These are phyloP conservation scores for Leccinum disarticulatum DNA, from an alignment of 768 basidiomycete species.

Conservation along the genomic window DNA sequence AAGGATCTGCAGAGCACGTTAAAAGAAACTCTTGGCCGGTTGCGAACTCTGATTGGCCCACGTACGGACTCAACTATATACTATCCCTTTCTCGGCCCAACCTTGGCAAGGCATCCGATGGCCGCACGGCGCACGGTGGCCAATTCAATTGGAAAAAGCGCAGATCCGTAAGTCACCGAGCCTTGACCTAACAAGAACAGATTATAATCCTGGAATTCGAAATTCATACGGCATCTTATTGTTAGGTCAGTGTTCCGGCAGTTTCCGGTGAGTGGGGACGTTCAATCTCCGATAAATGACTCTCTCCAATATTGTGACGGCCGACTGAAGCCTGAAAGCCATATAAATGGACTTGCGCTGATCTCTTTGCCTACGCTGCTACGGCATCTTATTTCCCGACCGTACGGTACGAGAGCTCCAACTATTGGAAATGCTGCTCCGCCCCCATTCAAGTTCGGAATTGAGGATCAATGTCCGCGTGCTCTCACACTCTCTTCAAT, in stretches of 20 bases:
- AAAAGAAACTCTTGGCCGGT: background rate
- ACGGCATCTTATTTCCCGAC: slow-evolving; percentile 17
- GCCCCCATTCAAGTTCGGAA: background rate
- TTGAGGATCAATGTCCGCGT: slow-evolving; percentile 6
- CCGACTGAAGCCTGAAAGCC: background rate
- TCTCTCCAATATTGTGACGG: background rate
- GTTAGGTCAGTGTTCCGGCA: background rate
- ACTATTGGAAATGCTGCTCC: background rate
- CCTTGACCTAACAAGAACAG: background rate
- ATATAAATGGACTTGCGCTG: slow-evolving; percentile 1
- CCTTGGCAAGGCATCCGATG: background rate
- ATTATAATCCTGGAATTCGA: background rate
- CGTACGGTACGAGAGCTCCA: background rate
- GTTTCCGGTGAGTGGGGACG: background rate
- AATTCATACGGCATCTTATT: background rate
- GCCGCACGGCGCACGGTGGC: background rate
- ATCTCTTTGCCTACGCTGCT: slow-evolving; percentile 5
- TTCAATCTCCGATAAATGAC: slow-evolving; percentile 1
- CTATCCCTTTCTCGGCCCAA: background rate
- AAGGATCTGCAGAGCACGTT: background rate
- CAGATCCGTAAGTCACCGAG: background rate
- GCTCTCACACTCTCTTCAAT: background rate
- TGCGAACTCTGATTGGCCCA: background rate
- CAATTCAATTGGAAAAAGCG: background rate
- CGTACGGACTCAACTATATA: background rate